Conservation (phyloP, 2,329 filamentous ascomycete genomes). For the Huntiella decipiens region DNA sequence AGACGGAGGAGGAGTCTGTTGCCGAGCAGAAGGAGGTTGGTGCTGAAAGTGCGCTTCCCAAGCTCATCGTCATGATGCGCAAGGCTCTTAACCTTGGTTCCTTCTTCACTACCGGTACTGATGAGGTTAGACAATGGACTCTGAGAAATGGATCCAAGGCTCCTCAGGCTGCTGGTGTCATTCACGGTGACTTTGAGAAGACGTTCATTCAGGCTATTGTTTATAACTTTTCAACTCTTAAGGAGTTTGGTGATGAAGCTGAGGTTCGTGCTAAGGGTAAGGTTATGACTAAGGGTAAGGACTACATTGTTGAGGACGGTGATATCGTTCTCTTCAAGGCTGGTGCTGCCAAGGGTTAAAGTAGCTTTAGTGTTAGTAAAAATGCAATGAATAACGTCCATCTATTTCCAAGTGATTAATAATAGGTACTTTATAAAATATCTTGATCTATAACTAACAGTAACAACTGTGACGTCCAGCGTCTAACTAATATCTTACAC, state of each 20-base stretch:
- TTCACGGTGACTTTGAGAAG: slow-evolving; percentile 97
- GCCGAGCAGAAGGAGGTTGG: slow-evolving; percentile 82
- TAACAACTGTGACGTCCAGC: no score
- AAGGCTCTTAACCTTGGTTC: slow-evolving; percentile 75
- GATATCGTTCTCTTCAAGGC: slow-evolving; percentile 78
- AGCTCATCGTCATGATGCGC: slow-evolving; percentile 84
- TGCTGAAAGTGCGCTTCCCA: slow-evolving; percentile 75
- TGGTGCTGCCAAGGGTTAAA: slow-evolving; percentile 55
- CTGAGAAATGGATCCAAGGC: slow-evolving; percentile 91
- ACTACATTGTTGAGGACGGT: slow-evolving; percentile 76
- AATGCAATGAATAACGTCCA: slow-evolving; percentile 9
- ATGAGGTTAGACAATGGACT: slow-evolving; percentile 98
- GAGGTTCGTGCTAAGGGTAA: slow-evolving; percentile 88
- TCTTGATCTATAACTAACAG: not conserved
- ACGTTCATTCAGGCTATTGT: slow-evolving; percentile 95
- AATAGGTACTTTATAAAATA: not conserved
- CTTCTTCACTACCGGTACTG: slow-evolving; percentile 92
- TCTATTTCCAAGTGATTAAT: not conserved
- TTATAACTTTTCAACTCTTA: slow-evolving; percentile 69
- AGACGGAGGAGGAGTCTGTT: slow-evolving; percentile 53
- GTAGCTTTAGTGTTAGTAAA: not conserved
- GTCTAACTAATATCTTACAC: slow-evolving; percentile 21
- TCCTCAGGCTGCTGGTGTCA: slow-evolving; percentile 92
- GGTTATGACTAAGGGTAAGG: slow-evolving; percentile 96
- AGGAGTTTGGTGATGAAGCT: slow-evolving; percentile 74